Evolutionary conservation across 2,329 filamentous ascomycete genomes (phyloP).

Genomic region (Coniochaeta sp.): DNA sequence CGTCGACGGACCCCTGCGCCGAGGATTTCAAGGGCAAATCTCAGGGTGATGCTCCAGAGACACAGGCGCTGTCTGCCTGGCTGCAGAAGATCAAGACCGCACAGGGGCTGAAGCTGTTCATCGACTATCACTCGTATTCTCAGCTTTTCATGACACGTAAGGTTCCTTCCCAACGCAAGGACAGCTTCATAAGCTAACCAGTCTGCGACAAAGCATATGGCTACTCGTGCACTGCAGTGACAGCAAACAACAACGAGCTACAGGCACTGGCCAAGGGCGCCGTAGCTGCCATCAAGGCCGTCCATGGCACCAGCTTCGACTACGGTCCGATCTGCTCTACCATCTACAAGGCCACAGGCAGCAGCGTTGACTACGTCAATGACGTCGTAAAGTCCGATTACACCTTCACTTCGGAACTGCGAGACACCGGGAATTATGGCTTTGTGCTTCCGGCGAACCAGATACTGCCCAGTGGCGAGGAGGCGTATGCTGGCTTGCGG

Average conservation of each 20-base stretch:
- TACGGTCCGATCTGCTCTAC: slow-evolving; percentile 51
- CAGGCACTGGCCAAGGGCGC: slow-evolving; percentile 39
- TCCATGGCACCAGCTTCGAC: slow-evolving; percentile 30
- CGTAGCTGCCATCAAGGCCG: slow-evolving; percentile 39
- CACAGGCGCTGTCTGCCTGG: slow-evolving; percentile 33
- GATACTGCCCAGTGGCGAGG: slow-evolving; percentile 34
- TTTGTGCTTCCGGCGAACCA: slow-evolving; percentile 34
- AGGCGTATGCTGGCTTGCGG: slow-evolving; percentile 43
- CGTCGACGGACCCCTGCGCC: slow-evolving; percentile 35
- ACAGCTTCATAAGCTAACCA: slow-evolving; percentile 11
- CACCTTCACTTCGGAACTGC: slow-evolving; percentile 32
- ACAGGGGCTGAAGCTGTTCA: slow-evolving; percentile 51
- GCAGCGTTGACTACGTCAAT: slow-evolving; percentile 35
- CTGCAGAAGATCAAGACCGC: slow-evolving; percentile 21
- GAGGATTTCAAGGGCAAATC: slow-evolving; percentile 31
- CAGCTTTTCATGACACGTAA: slow-evolving; percentile 58
- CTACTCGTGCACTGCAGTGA: slow-evolving; percentile 43
- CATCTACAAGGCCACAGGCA: slow-evolving; percentile 49
- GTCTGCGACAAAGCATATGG: slow-evolving; percentile 40
- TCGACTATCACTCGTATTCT: slow-evolving; percentile 59
- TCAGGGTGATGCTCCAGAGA: slow-evolving; percentile 41
- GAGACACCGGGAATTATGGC: slow-evolving; percentile 28
- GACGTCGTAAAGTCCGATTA: slow-evolving; percentile 34
- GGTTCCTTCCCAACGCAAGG: slow-evolving; percentile 12
- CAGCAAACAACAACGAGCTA: slow-evolving; percentile 39